Evolutionary conservation across 2,329 filamentous ascomycete genomes (phyloP).

Genomic region (Pseudogymnoascus destructans): DNA sequence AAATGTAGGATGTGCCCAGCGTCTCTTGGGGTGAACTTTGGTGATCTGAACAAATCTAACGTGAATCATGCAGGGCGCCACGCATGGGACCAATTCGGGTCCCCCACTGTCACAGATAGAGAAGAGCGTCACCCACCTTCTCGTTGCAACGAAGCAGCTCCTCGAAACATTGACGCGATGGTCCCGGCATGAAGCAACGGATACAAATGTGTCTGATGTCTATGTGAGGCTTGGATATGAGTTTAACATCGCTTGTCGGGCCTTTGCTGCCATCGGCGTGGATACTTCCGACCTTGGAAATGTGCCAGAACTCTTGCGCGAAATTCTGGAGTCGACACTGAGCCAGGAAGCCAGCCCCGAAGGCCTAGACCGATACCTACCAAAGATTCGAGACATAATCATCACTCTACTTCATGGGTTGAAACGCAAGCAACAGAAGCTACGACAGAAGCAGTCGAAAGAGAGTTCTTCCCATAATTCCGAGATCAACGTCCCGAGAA

Average conservation of each 20-base stretch:
- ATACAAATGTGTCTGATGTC: slow-evolving; percentile 93
- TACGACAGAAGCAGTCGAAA: slow-evolving; percentile 50
- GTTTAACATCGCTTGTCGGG: slow-evolving; percentile 96
- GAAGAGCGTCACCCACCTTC: slow-evolving; percentile 93
- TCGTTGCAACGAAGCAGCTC: slow-evolving; percentile 94
- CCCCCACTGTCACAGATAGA: slow-evolving; percentile 75
- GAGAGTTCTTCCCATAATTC: slow-evolving; percentile 28
- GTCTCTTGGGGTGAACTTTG: background rate
- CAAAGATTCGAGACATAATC: slow-evolving; percentile 93
- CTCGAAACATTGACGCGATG: slow-evolving; percentile 95
- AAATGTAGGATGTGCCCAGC: slow-evolving; percentile 39
- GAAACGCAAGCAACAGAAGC: slow-evolving; percentile 90
- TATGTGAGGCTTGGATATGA: slow-evolving; percentile 96
- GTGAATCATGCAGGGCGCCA: background rate
- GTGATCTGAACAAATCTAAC: background rate
- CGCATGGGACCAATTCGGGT: slow-evolving; percentile 13
- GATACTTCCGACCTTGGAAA: slow-evolving; percentile 90
- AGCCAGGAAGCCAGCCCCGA: slow-evolving; percentile 92
- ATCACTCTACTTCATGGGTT: slow-evolving; percentile 92
- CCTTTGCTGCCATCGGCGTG: slow-evolving; percentile 93
- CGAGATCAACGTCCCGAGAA: slow-evolving; percentile 23
- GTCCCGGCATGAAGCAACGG: slow-evolving; percentile 84
- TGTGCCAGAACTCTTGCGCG: slow-evolving; percentile 78
- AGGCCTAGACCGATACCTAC: slow-evolving; percentile 86
- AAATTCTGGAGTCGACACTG: slow-evolving; percentile 86